A percentile compares a stretch with the other conserved stretches of the same genome.
These are phyloP conservation scores for Cladophialophora yegresii DNA, from an alignment of 2,329 filamentous ascomycete genomes.

Conservation along the genomic window DNA sequence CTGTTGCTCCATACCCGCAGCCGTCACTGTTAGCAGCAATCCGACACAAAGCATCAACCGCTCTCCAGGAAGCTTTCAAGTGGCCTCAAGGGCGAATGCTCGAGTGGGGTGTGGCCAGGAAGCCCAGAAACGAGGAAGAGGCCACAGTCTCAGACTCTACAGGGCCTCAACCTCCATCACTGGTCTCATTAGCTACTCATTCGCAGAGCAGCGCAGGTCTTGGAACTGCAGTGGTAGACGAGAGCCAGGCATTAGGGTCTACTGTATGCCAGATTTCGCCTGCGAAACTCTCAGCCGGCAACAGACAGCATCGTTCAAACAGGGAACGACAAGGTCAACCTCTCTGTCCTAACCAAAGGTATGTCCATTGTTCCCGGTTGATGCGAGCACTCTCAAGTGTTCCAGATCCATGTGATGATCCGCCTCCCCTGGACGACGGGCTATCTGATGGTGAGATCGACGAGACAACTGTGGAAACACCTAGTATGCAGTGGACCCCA, in stretches of 20 bases:
- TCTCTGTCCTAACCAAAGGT: background rate
- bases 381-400: constrained; percentile 11
- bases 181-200: background rate
- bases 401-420: constrained; percentile 1
- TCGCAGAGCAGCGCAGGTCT: background rate
- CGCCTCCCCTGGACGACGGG: background rate
- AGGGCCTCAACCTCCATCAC: background rate
- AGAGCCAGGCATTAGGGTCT: background rate
- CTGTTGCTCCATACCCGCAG: constrained; percentile 6
- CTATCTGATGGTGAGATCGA: background rate
- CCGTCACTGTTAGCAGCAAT: constrained; percentile 11
- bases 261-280: background rate
- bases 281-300: background rate
- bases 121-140: background rate
- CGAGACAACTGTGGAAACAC: background rate
- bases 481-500: background rate
- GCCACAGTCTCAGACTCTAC: background rate
- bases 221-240: background rate
- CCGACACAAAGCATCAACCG: constrained; percentile 12
- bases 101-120: background rate
- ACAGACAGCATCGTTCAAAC: background rate
- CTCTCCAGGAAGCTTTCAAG: constrained; percentile 10
- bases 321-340: background rate
- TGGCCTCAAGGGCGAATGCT: background rate
- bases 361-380: background rate